phyloP scores from a whole-genome alignment of 1,139 yeast species.

The Suhomyces maxii region DNA sequence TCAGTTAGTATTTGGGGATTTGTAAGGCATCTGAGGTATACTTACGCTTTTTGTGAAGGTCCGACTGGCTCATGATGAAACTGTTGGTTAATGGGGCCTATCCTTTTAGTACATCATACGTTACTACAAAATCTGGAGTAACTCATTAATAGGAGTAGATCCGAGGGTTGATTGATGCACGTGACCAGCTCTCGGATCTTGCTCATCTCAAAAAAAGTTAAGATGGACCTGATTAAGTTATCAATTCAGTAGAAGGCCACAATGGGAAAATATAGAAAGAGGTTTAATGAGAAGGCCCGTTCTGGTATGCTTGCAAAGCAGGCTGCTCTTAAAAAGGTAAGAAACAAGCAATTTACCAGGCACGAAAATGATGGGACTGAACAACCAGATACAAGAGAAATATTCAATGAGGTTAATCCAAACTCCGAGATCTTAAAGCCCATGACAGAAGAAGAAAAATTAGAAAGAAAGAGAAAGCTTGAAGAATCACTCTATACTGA shows the following conservation, averaged over 20 bases:
- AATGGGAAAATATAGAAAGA: slow-evolving; percentile 80
- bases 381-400: slow-evolving; percentile 8
- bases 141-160: neutral
- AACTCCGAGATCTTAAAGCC: slow-evolving; percentile 61
- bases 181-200: neutral
- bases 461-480: slow-evolving; percentile 63
- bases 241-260: neutral
- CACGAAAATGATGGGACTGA: slow-evolving; percentile 25
- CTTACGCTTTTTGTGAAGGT: slow-evolving; percentile 36
- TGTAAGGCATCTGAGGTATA: slow-evolving; percentile 9
- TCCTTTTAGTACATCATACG: too few relatives aligned
- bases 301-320: slow-evolving; percentile 83
- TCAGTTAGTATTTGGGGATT: slow-evolving; percentile 6
- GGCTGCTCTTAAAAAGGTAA: slow-evolving; percentile 62
- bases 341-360: slow-evolving; percentile 66
- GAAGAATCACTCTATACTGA: slow-evolving; percentile 55
- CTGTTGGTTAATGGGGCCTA: neutral
- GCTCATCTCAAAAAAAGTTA: slow-evolving; percentile 9
- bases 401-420: slow-evolving; percentile 36
- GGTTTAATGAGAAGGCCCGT: slow-evolving; percentile 86
- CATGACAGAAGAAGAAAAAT: slow-evolving; percentile 56
- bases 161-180: slow-evolving; percentile 1
- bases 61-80: slow-evolving; percentile 12
- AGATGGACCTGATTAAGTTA: neutral
- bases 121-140: slow-evolving; percentile 5